A percentile compares a stretch with the other conserved stretches of the same genome.
phyloP scores from a whole-genome alignment of 345 rosid genomes.

The Populus alba region DNA sequence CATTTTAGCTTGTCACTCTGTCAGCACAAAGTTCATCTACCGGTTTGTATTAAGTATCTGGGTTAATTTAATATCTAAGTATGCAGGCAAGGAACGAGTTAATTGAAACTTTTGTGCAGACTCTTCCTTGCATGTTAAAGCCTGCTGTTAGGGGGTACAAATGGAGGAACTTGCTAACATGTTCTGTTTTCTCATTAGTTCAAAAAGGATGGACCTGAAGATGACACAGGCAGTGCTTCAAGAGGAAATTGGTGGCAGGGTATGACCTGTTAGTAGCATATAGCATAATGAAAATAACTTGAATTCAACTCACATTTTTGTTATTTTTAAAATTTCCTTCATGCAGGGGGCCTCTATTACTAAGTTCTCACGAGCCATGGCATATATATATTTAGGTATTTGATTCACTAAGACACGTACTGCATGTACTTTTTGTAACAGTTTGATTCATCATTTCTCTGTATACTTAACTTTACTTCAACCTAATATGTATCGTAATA shows the following conservation, averaged over 20 bases:
- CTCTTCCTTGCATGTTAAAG: not conserved
- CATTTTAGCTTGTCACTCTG: too few relatives aligned
- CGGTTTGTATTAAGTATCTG: not conserved
- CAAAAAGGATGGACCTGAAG: slow-evolving; percentile 66
- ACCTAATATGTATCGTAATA: not conserved
- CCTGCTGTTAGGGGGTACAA: not conserved
- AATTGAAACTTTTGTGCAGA: not conserved
- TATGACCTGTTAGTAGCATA: slow-evolving; percentile 14
- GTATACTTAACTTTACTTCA: too few relatives aligned
- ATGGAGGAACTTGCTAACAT: not conserved
- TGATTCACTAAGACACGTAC: not conserved
- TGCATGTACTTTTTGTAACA: not conserved
- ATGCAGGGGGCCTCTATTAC: slow-evolving; percentile 60
- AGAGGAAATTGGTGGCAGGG: slow-evolving; percentile 99
- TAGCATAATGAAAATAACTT: not conserved
- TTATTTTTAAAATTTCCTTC: not conserved
- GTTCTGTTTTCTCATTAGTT: slow-evolving; percentile 30
- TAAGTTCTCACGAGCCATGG: slow-evolving; percentile 22
- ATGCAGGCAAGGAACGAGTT: not conserved
- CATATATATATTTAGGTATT: slow-evolving; percentile 18
- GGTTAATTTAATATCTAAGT: not conserved
- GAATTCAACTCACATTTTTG: not conserved
- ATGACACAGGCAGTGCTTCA: slow-evolving; percentile 72
- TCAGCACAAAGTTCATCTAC: not conserved
- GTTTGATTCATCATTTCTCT: not conserved